Evolutionary conservation across 805 yeast species (phyloP), one percentile per base, ranked within the genome.

Genomic region (Yarrowia keelungensis): DNA sequence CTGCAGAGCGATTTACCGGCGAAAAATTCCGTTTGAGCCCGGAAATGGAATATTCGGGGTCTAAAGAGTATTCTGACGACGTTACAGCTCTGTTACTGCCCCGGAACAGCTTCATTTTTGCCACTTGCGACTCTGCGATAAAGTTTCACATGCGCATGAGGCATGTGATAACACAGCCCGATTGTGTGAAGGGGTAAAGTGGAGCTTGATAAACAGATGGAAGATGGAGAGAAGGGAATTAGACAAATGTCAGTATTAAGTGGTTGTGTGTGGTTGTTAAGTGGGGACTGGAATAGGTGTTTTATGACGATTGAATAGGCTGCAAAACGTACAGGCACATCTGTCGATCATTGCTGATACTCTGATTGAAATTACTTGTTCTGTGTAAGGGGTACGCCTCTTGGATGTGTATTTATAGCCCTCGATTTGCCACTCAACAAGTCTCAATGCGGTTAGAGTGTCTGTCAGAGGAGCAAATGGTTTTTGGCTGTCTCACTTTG

Each of bases 161-260:
- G 16, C 59, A 53, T 38, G 59, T 39, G 59, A 38, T 7, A 39
- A 19, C 59, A 53, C 19, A 53, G 59, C 59, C 59, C 59, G 59
- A 53, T 53, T 53, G 59, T 22, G 59, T 53, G 59, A 53, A 53
- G 59, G 59, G 59, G 59, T 14, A 38, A 10, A 19, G 35, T 19
- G 50, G 47, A 46, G 50, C 26, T 46, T 49, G 36, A 14, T 14
- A 26, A 14, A 46, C 3, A 22, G n/a, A 9, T 3, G 16, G 16
- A 22, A 8, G 47, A 10, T n/a, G 11, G 26, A 45, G 9, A 26
- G 32, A 26, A 26, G 32, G 32, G 32, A 5, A 26, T 5, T 5
- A 26, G 32, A 26, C 32, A 3, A 26, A 1, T 26, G 32, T 26
- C 32, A 26, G 32, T 5, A 26, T 26, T 26, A 43, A 43, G 47